Evolutionary conservation across 1,284 basidiomycete genomes (phyloP), one percentile per base, ranked within the genome.

Genomic region (Thelephora terrestris): DNA sequence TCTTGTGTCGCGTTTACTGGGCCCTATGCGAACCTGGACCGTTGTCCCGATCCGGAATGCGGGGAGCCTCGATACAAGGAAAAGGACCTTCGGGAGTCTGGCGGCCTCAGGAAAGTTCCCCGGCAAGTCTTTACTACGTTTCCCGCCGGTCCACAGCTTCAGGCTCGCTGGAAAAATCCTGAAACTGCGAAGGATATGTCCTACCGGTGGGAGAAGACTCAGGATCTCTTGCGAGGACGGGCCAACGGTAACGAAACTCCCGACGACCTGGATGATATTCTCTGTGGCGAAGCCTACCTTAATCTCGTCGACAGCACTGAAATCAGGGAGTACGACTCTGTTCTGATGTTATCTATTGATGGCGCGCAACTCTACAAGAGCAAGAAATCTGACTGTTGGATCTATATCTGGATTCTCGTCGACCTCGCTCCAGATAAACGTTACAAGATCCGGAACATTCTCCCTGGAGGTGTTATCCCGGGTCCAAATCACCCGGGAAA

Each of bases 1-100:
- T 52, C 58, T 0, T 71, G 68, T 47, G 46, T 61, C n/a, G n/a
- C n/a, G n/a, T n/a, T n/a, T n/a, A n/a, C n/a, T n/a, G n/a, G n/a
- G n/a, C n/a, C n/a, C n/a, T n/a, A 10, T 64, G 61, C 5, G 70
- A 59, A 45, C 66, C 65, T 2, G 66, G 69, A 0, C 64, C 63
- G 1, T 63, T 58, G 24, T 7, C 35, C 0, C 20, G 56, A 0
- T 51, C 59, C 53, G 0, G 39, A 47, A 1, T 68, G 67, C 47
- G 23, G 23, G 1, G 45, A 54, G 24, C 47, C 59, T 16, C 61
- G 64, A 2, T 65, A 63, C 29, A n/a, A n/a, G n/a, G n/a, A n/a
- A n/a, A n/a, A n/a, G n/a, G n/a, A n/a, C n/a, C n/a, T n/a, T n/a
- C n/a, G n/a, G n/a, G 54, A 61, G 44, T 18, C 35, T 16, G 45